phyloP scores from a whole-genome alignment of 2,329 filamentous ascomycete genomes.

The Aspergillus awamori region DNA sequence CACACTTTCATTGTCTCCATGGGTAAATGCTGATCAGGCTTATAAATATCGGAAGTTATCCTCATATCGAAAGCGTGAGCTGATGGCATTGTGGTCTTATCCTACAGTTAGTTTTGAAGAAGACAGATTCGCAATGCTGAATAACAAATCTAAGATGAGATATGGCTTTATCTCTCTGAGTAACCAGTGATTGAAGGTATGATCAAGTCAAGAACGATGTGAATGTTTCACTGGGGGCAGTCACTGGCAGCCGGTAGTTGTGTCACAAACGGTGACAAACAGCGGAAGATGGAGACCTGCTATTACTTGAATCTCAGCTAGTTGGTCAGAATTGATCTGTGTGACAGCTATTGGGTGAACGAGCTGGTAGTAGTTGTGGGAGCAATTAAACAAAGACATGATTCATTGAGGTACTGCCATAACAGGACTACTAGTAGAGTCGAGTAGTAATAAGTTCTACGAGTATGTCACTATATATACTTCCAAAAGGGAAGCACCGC shows the following conservation, averaged over 20 bases:
- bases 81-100: background rate
- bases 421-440: too few relatives aligned
- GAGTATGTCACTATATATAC: too few relatives aligned
- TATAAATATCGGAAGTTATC: background rate
- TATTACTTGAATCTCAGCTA: background rate
- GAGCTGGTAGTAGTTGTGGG: background rate
- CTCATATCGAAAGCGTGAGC: background rate
- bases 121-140: background rate
- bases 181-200: too few relatives aligned
- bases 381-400: too few relatives aligned
- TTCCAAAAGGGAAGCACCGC: too few relatives aligned
- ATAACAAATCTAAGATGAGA: too few relatives aligned
- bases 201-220: background rate
- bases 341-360: background rate
- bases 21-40: background rate
- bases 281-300: background rate
- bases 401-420: too few relatives aligned
- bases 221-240: background rate
- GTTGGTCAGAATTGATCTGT: background rate
- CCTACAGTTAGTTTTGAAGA: background rate
- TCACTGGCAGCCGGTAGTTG: background rate
- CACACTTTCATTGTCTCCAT: background rate
- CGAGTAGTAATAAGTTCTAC: too few relatives aligned
- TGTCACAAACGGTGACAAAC: background rate
- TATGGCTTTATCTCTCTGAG: too few relatives aligned